These are phyloP conservation scores for Phytopythium oedochilum DNA, from an alignment of 352 stramenopile species.

Conservation along the genomic window DNA sequence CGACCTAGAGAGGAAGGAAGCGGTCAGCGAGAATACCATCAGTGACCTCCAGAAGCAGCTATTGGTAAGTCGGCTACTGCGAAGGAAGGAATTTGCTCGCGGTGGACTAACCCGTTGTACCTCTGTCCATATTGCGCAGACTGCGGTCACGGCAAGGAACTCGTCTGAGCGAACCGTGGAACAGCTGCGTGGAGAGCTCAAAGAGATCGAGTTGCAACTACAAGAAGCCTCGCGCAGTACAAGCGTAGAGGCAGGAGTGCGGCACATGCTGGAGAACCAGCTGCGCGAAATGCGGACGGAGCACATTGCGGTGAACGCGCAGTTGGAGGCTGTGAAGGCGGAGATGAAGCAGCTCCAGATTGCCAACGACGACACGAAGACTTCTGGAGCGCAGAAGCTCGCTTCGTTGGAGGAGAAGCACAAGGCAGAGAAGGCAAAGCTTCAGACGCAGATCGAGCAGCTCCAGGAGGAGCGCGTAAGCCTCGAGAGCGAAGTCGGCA, in stretches of 20 bases:
- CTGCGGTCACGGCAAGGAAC: not conserved
- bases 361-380: conserved; percentile 37
- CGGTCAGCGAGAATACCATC: conserved; percentile 30
- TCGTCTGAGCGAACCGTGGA: conserved; percentile 16
- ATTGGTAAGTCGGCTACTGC: too few species aligned
- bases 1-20: conserved; percentile 48
- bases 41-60: conserved; percentile 48
- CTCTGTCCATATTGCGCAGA: conserved; percentile 1
- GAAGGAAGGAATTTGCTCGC: not conserved
- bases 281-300: conserved; percentile 67
- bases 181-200: conserved; percentile 27
- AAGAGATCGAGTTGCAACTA: conserved; percentile 40
- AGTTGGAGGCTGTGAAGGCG: conserved; percentile 67
- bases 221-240: conserved; percentile 53
- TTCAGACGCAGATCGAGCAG: conserved; percentile 43
- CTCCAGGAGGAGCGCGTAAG: conserved; percentile 74
- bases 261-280: conserved; percentile 70
- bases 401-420: conserved; percentile 30
- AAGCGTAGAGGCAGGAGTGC: conserved; percentile 55
- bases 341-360: conserved; percentile 58
- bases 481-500: conserved; percentile 69
- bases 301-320: conserved; percentile 72
- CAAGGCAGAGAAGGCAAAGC: conserved; percentile 26
- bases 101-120: not conserved
- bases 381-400: conserved; percentile 24